A percentile compares a stretch with the other conserved stretches of the same genome.
phyloP scores from a whole-genome alignment of 2,329 filamentous ascomycete genomes.

The Fonsecaea multimorphosa region DNA sequence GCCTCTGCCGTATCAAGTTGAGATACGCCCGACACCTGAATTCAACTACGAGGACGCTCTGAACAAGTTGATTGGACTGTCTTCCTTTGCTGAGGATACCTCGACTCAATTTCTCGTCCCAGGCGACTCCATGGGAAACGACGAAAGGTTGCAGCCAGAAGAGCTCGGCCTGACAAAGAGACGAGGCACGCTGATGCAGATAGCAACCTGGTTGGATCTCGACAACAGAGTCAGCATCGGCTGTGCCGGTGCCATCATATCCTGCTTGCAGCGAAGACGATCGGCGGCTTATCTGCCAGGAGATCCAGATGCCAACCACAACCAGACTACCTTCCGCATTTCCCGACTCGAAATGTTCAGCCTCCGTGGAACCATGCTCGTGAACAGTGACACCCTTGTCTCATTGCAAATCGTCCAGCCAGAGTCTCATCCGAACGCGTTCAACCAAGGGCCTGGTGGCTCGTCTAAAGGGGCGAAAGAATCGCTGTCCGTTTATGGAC shows the following conservation, averaged over 20 bases:
- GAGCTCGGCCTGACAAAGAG: conserved; percentile 58
- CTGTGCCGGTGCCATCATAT: conserved; percentile 86
- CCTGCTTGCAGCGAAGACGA: conserved; percentile 73
- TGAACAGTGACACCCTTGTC: conserved; percentile 78
- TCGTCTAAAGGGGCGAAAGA: conserved; percentile 78
- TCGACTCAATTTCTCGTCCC: conserved; percentile 67
- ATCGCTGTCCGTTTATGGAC: conserved; percentile 79
- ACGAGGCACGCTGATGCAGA: conserved; percentile 69
- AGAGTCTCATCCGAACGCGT: conserved; percentile 81
- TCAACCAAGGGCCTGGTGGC: conserved; percentile 72
- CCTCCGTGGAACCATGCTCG: conserved; percentile 70
- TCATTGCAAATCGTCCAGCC: conserved; percentile 85
- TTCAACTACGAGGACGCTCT: conserved; percentile 73
- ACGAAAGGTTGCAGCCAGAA: conserved; percentile 47
- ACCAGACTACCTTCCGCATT: conserved; percentile 69
- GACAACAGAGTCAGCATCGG: conserved; percentile 77
- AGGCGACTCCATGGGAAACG: conserved; percentile 58
- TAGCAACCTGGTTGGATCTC: conserved; percentile 74
- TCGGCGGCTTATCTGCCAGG: conserved; percentile 68
- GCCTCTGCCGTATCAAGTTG: conserved; percentile 66
- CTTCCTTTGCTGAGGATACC: conserved; percentile 51
- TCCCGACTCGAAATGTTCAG: conserved; percentile 75
- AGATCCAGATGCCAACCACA: conserved; percentile 59
- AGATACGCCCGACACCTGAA: conserved; percentile 72
- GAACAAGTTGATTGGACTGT: conserved; percentile 67